phyloP scores from a whole-genome alignment of 495 filamentous ascomycete species.

The Jackrogersella minutella region DNA sequence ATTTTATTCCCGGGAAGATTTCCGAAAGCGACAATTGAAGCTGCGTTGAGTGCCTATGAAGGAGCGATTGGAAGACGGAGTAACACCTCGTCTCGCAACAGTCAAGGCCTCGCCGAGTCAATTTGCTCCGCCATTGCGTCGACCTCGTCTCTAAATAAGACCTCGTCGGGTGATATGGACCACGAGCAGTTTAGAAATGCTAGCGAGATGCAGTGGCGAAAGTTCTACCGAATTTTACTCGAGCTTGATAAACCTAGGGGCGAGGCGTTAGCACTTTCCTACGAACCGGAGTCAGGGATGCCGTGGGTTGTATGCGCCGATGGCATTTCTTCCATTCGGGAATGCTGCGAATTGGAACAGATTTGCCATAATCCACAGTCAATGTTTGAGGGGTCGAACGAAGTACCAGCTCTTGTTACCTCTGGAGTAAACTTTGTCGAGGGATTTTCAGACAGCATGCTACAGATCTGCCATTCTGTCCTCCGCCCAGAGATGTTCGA shows the following conservation, averaged over 20 bases:
- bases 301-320: slow-evolving; percentile 86
- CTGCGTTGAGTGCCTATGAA: slow-evolving; percentile 78
- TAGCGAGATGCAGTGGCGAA: slow-evolving; percentile 84
- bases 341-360: slow-evolving; percentile 79
- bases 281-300: slow-evolving; percentile 73
- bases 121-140: slow-evolving; percentile 74
- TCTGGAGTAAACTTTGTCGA: slow-evolving; percentile 68
- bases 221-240: slow-evolving; percentile 82
- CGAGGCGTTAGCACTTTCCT: slow-evolving; percentile 77
- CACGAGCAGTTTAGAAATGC: slow-evolving; percentile 73
- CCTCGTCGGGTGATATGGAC: slow-evolving; percentile 70
- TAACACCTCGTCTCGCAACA: slow-evolving; percentile 49
- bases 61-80: slow-evolving; percentile 59
- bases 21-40: slow-evolving; percentile 77
- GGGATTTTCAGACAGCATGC: slow-evolving; percentile 67
- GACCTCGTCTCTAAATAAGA: slow-evolving; percentile 67
- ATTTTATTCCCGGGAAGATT: slow-evolving; percentile 85
- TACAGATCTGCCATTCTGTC: slow-evolving; percentile 65
- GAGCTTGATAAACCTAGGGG: slow-evolving; percentile 87
- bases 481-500: slow-evolving; percentile 74
- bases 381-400: slow-evolving; percentile 45
- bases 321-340: slow-evolving; percentile 75
- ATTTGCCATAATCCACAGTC: slow-evolving; percentile 65
- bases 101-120: slow-evolving; percentile 66
- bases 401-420: slow-evolving; percentile 59